These are phyloP conservation scores for Monosporozyma unispora DNA, from an alignment of 805 yeast genomes.

Conservation along the genomic window DNA sequence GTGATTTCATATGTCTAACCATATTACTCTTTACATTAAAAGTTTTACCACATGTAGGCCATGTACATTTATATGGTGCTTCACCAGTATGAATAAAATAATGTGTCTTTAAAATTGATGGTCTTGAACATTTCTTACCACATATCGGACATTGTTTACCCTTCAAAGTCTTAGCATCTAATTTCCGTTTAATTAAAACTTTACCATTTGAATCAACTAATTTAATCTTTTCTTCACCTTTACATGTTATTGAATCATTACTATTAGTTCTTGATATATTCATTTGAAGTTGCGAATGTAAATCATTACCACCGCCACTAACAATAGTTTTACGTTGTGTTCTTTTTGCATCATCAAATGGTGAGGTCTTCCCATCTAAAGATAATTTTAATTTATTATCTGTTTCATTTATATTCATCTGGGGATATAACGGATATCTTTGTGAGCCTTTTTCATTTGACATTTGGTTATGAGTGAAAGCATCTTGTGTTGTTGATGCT, in stretches of 20 bases:
- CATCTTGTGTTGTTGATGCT: neutral
- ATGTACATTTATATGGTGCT: constrained; percentile 55
- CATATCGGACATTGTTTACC: constrained; percentile 45
- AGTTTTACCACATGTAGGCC: constrained; percentile 55
- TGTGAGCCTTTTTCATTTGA: neutral
- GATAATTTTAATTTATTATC: neutral
- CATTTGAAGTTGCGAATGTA: neutral
- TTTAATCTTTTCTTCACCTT: neutral
- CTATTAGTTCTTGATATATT: neutral
- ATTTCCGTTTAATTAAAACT: neutral
- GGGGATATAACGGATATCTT: neutral
- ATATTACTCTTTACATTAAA: constrained; percentile 78
- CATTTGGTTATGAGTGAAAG: neutral
- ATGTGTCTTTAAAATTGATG: constrained; percentile 75
- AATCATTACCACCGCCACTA: neutral
- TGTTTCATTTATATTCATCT: neutral
- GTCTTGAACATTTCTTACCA: constrained; percentile 69
- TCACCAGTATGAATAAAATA: constrained; percentile 73
- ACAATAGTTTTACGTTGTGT: neutral
- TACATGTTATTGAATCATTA: neutral
- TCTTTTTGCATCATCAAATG: neutral
- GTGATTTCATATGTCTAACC: constrained; percentile 69
- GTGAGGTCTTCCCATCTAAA: neutral
- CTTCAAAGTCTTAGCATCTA: neutral
- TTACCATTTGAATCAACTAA: neutral